A percentile compares a stretch with the other conserved stretches of the same genome.
These are phyloP conservation scores for Priceomyces haplophilus DNA, from an alignment of 805 yeast species.

Conservation along the genomic window DNA sequence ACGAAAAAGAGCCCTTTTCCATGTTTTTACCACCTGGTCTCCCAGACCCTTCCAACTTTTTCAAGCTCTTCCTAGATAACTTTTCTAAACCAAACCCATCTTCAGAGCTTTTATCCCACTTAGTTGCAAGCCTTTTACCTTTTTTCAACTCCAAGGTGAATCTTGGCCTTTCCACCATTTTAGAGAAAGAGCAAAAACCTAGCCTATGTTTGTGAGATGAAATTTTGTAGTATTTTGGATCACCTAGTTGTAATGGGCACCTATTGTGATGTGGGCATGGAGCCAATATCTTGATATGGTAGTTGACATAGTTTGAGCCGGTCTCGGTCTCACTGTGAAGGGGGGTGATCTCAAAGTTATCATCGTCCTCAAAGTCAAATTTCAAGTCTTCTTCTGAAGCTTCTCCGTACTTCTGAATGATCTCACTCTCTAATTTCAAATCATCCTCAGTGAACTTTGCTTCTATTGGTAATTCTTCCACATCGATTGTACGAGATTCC, in stretches of 20 bases:
- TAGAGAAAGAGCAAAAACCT: slow-evolving; percentile 72
- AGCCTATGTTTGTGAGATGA: slow-evolving; percentile 57
- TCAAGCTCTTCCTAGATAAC: slow-evolving; percentile 22
- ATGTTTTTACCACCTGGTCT: slow-evolving; percentile 67
- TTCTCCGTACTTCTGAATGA: slow-evolving; percentile 41
- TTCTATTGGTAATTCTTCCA: slow-evolving; percentile 24
- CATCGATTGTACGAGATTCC: slow-evolving; percentile 31
- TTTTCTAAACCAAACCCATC: slow-evolving; percentile 54
- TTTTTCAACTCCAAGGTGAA: slow-evolving; percentile 80
- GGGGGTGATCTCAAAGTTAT: slow-evolving; percentile 26
- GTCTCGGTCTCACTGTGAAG: slow-evolving; percentile 12
- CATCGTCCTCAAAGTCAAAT: slow-evolving; percentile 45
- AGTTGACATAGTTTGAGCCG: slow-evolving; percentile 32
- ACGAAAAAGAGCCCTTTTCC: slow-evolving; percentile 72
- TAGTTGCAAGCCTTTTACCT: slow-evolving; percentile 69
- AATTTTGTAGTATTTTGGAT: slow-evolving; percentile 60
- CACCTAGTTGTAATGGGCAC: slow-evolving; percentile 82
- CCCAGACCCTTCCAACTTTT: slow-evolving; percentile 66
- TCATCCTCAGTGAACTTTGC: slow-evolving; percentile 21
- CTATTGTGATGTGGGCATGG: slow-evolving; percentile 88
- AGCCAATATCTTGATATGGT: slow-evolving; percentile 67
- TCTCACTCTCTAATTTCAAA: slow-evolving; percentile 21
- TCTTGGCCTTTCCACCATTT: slow-evolving; percentile 71
- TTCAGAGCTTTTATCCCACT: slow-evolving; percentile 60
- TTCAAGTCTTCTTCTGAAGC: slow-evolving; percentile 42